Evolutionary conservation across 1,284 basidiomycete species (phyloP), one percentile per base, ranked within the genome.

Genomic region (Melampsora occidentalis): DNA sequence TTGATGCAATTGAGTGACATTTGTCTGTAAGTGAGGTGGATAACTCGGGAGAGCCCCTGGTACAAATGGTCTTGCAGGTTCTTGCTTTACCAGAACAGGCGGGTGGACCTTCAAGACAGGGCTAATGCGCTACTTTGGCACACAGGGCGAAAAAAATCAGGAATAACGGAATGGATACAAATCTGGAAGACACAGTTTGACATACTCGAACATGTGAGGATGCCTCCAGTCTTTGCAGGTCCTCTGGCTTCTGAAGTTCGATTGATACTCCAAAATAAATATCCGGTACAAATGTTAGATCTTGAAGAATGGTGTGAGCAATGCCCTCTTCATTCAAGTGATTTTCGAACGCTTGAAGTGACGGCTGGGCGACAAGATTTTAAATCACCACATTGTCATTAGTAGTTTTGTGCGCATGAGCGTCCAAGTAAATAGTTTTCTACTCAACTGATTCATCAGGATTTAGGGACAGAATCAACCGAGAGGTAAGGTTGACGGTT

Each of bases 11-110:
- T 86, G 84, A 64, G 86, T 84, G 71, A 88, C 85, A 53, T 84
- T 87, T 48, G 88, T 85, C 77, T 86, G 86, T 79, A 87, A 82
- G 6, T 87, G 87, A 39, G 84, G 84, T 22, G 73, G 57, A 64
- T 42, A 66, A 33, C 28, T 22, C 2, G 61, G 31, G 28, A 31
- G 61, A 20, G 25, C n/a, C 28, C 7, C 22, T 63, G 25, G 18
- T 63, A 20, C 9, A 22, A 14, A 28, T 31, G 33, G 25, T 9
- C 33, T 63, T 2, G 25, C 18, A 10, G 28, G n/a, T 20, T 28
- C 22, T 10, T 20, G 28, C 61, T 63, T 28, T 25, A 35, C n/a
- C 20, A 33, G 4, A 31, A 35, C 33, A 63, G 61, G n/a, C 61
- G 5, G 10, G 10, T 28, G 12, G 33, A 63, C n/a, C 33, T 63